Conservation (phyloP, 108 stramenopile species). For the Nannochloropsis salina region DNA sequence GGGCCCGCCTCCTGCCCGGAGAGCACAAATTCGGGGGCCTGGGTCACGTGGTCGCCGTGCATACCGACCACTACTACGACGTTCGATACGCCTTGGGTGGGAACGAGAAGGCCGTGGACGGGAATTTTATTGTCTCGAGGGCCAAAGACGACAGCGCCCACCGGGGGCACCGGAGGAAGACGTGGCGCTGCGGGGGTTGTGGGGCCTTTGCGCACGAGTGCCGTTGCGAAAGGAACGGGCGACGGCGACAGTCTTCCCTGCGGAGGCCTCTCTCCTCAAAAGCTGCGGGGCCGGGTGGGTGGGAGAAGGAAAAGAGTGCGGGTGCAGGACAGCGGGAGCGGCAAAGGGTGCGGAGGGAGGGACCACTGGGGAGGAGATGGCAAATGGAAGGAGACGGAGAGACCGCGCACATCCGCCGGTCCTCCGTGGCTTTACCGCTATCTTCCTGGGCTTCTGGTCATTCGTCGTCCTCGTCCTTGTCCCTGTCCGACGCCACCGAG, state of each 20-base stretch:
- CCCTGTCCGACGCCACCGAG: background rate
- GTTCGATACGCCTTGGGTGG: background rate
- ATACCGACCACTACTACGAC: slow-evolving; percentile 6
- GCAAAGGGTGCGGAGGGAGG: background rate
- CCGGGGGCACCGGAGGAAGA: background rate
- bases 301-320: too few species aligned
- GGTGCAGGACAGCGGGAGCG: background rate
- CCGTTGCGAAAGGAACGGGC: background rate
- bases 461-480: background rate
- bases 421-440: background rate
- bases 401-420: background rate
- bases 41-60: background rate
- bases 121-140: background rate
- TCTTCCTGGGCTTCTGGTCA: background rate
- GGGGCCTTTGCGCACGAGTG: slow-evolving; percentile 11
- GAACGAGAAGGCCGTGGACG: background rate
- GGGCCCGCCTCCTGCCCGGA: background rate
- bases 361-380: background rate
- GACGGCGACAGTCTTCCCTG: background rate
- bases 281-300: background rate
- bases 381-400: background rate
- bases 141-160: slow-evolving; percentile 19
- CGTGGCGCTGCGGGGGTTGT: background rate
- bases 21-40: background rate
- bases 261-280: background rate